Conservation (phyloP, 352 stramenopile species). For the Globisporangium nagaii region DNA sequence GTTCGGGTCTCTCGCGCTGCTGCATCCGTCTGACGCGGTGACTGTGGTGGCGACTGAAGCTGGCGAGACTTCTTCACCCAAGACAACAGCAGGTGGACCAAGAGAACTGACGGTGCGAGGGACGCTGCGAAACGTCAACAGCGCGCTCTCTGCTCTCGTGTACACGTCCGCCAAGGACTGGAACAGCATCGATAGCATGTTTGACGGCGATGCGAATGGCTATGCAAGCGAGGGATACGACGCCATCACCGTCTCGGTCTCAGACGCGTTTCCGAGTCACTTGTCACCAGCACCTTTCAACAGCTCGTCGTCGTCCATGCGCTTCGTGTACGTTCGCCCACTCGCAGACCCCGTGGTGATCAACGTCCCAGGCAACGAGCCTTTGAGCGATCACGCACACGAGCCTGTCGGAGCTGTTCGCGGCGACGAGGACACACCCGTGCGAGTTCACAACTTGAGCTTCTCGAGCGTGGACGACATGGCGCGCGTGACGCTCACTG, state of each 20-base stretch:
- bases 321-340: conserved; percentile 30
- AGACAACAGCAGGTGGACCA: not conserved
- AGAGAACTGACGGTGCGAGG: conserved; percentile 27
- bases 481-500: conserved; percentile 17
- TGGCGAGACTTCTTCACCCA: no score
- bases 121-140: conserved; percentile 33
- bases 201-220: conserved; percentile 1
- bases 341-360: conserved; percentile 27
- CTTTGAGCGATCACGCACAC: conserved; percentile 24
- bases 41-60: not conserved
- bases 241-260: conserved; percentile 31
- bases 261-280: conserved; percentile 17
- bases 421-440: conserved; percentile 44
- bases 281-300: conserved; percentile 15
- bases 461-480: conserved; percentile 51
- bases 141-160: conserved; percentile 30
- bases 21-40: conserved; percentile 5
- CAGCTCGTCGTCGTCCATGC: conserved; percentile 21
- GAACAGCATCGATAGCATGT: conserved; percentile 47
- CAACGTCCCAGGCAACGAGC: conserved; percentile 15
- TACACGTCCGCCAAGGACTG: conserved; percentile 58
- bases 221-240: conserved; percentile 26
- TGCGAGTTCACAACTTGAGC: conserved; percentile 18
- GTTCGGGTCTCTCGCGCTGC: conserved; percentile 31
- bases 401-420: conserved; percentile 15